Percentiles rank a stretch among this genome's conserved stretches.
Conservation (phyloP, 2,329 filamentous ascomycete genomes). For the Pezicula carpinea region DNA sequence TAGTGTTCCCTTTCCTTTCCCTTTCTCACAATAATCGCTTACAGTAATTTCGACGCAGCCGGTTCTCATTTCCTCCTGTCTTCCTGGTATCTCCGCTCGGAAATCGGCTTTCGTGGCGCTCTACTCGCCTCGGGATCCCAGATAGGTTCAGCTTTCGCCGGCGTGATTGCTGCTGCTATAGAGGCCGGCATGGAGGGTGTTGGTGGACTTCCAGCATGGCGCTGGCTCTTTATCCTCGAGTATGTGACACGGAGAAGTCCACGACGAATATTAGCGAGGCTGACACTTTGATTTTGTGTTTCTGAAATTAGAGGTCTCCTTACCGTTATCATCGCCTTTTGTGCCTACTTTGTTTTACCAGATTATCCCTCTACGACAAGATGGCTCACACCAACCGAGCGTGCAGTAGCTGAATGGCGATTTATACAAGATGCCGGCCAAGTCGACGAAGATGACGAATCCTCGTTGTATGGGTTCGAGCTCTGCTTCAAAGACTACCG, state of each 20-base stretch:
- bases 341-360: conserved; percentile 35
- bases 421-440: conserved; percentile 1
- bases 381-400: conserved; percentile 3
- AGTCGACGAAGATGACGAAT: conserved; percentile 2
- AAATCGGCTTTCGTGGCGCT: conserved; percentile 26
- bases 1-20: background rate
- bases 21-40: background rate
- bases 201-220: conserved; percentile 41
- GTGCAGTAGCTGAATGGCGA: background rate
- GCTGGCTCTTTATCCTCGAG: conserved; percentile 46
- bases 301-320: background rate
- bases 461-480: background rate
- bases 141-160: conserved; percentile 30
- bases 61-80: conserved; percentile 40
- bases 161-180: conserved; percentile 31
- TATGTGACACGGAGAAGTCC: conserved; percentile 29
- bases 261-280: background rate
- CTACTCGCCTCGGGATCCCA: conserved; percentile 32
- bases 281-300: background rate
- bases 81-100: conserved; percentile 41
- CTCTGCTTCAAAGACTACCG: conserved; percentile 6
- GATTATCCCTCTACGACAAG: conserved; percentile 38
- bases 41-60: conserved; percentile 31
- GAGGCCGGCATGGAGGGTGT: conserved; percentile 30
- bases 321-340: background rate